Conservation (phyloP, 2,329 filamentous ascomycete genomes). For the Fusarium continuum region DNA sequence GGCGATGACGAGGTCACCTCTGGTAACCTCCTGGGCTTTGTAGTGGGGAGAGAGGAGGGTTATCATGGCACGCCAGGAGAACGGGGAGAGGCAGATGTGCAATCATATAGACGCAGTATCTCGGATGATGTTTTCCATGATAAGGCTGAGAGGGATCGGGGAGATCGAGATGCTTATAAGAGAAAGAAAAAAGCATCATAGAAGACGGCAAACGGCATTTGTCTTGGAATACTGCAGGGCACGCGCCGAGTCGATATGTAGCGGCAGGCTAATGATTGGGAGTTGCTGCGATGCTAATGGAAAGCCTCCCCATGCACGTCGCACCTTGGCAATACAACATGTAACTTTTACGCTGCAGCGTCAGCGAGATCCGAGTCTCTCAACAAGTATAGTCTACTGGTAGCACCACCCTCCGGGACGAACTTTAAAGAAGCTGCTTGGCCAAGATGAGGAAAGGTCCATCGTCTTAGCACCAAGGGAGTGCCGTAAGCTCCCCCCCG, state of each 20-base stretch:
- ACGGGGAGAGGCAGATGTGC: not conserved
- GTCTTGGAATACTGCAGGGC: conserved; percentile 4
- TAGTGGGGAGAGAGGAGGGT: conserved; percentile 40
- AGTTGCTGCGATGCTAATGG: conserved; percentile 4
- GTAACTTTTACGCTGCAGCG: not conserved
- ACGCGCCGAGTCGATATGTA: conserved; percentile 12
- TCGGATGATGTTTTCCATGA: conserved; percentile 25
- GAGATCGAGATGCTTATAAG: not conserved
- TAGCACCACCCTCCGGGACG: not conserved
- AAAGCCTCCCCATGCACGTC: conserved; percentile 20
- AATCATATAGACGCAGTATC: conserved; percentile 9
- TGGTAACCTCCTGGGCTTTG: conserved; percentile 31
- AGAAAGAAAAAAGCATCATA: not conserved
- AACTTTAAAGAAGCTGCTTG: conserved; percentile 7
- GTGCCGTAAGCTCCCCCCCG: conserved; percentile 7
- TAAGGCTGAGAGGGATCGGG: not conserved
- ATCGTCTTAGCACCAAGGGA: not conserved
- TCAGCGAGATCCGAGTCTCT: not conserved
- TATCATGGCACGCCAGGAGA: conserved; percentile 30
- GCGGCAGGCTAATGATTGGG: conserved; percentile 19
- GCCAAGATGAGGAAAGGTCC: not conserved
- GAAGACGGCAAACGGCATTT: too few relatives aligned
- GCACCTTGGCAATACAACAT: not conserved
- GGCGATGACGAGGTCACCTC: conserved; percentile 41
- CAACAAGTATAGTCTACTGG: conserved; percentile 2